These are phyloP conservation scores for Lenzites betulinus DNA, from an alignment of 768 basidiomycete genomes.

Conservation along the genomic window DNA sequence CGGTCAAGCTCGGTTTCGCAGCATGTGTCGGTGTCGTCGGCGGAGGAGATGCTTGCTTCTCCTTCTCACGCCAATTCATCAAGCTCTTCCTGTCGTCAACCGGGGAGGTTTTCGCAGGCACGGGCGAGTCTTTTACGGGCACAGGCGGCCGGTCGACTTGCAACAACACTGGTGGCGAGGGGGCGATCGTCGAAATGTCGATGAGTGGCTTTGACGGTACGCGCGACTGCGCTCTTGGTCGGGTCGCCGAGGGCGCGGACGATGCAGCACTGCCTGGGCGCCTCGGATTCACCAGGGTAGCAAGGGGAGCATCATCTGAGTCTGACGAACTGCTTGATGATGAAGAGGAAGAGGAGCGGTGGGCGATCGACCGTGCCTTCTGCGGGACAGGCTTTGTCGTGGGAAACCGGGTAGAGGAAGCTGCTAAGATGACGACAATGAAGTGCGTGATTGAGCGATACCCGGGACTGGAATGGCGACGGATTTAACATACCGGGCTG, in stretches of 20 bases:
- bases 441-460: not conserved
- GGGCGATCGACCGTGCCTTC: constrained; percentile 2
- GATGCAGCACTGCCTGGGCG: constrained; percentile 66
- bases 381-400: not conserved
- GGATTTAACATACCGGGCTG: constrained; percentile 5
- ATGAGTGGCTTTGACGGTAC: constrained; percentile 47
- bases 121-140: constrained; percentile 20
- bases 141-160: constrained; percentile 17
- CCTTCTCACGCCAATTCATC: constrained; percentile 12
- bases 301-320: constrained; percentile 65
- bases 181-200: constrained; percentile 32
- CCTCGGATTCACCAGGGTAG: constrained; percentile 58
- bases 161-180: constrained; percentile 16
- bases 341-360: constrained; percentile 21
- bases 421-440: not conserved
- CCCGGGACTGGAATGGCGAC: not conserved
- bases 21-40: constrained; percentile 16
- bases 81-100: constrained; percentile 13
- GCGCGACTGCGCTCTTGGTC: constrained; percentile 27
- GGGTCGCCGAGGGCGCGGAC: constrained; percentile 30
- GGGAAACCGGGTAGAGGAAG: not conserved
- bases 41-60: constrained; percentile 13
- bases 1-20: constrained; percentile 30
- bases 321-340: constrained; percentile 40
- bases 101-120: constrained; percentile 19